Conservation (phyloP, 176 grass and related monocot genomes). For the Carex scoparia region DNA sequence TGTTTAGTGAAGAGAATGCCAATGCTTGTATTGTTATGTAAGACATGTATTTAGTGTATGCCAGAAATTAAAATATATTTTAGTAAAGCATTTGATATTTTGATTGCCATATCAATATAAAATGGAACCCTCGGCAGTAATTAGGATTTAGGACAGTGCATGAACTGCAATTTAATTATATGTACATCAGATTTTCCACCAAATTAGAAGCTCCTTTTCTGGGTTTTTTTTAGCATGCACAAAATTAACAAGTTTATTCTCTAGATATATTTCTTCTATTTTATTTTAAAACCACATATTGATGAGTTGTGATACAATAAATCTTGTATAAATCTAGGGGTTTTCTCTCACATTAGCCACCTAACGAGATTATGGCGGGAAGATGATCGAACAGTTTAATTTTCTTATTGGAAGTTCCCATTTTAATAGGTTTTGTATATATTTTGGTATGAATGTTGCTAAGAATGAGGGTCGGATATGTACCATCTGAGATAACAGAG, state of each 20-base stretch:
- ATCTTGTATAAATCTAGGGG: not conserved
- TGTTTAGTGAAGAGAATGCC: constrained; percentile 99
- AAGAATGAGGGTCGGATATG: no score
- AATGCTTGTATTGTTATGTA: constrained; percentile 91
- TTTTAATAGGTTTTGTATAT: not conserved
- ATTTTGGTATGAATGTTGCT: no score
- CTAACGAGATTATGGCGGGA: no score
- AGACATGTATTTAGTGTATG: not conserved
- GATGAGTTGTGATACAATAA: not conserved
- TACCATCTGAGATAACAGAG: no score
- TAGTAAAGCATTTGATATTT: not conserved
- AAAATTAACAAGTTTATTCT: not conserved
- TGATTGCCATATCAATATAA: not conserved
- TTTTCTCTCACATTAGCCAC: not conserved
- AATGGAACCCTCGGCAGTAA: not conserved
- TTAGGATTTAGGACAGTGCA: not conserved
- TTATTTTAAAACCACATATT: not conserved
- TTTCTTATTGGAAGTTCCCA: not conserved
- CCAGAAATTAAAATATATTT: not conserved
- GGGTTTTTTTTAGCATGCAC: not conserved
- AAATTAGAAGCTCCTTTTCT: not conserved
- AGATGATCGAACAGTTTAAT: no score
- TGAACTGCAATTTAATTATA: not conserved
- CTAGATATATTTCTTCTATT: not conserved
- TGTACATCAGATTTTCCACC: not conserved